Percentiles rank a stretch among this genome's conserved stretches.
phyloP scores from a whole-genome alignment of 345 rosid genomes.

The Citrus reticulata region DNA sequence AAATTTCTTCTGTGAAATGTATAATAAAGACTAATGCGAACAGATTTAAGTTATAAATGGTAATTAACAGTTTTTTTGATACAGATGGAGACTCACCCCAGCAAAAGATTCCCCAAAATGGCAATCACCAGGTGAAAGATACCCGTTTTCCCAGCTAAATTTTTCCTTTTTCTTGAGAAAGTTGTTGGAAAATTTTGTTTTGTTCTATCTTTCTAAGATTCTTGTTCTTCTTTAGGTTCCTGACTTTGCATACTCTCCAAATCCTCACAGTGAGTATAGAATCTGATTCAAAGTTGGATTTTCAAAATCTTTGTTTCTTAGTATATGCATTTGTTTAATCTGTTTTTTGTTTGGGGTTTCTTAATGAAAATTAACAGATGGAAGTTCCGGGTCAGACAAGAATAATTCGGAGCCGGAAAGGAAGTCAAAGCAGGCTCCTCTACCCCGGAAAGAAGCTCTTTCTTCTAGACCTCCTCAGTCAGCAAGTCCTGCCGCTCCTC shows the following conservation, averaged over 20 bases:
- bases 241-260: conserved; percentile 64
- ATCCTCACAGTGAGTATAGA: conserved; percentile 62
- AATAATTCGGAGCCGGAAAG: conserved; percentile 68
- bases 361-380: conserved; percentile 40
- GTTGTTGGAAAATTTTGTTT: conserved; percentile 13
- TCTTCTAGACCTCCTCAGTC: conserved; percentile 43
- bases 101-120: conserved; percentile 63
- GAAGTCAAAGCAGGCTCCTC: conserved; percentile 45
- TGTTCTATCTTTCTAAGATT: conserved; percentile 40
- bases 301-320: conserved; percentile 6
- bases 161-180: conserved; percentile 20
- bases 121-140: conserved; percentile 71
- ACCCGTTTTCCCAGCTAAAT: conserved; percentile 8
- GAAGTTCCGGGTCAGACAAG: conserved; percentile 70
- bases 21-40: conserved; percentile 10
- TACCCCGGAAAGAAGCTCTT: conserved; percentile 51
- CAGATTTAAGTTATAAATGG: conserved; percentile 9
- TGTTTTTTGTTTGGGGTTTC: not conserved
- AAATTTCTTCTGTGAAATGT: conserved; percentile 4
- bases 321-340: conserved; percentile 8
- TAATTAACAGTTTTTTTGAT: conserved; percentile 23
- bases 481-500: conserved; percentile 47
- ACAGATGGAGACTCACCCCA: conserved; percentile 90
- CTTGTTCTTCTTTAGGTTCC: conserved; percentile 50
- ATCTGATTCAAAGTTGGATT: conserved; percentile 37